Evolutionary conservation across 257 asterid genomes (phyloP).

Genomic region (Forsythia suspensa): DNA sequence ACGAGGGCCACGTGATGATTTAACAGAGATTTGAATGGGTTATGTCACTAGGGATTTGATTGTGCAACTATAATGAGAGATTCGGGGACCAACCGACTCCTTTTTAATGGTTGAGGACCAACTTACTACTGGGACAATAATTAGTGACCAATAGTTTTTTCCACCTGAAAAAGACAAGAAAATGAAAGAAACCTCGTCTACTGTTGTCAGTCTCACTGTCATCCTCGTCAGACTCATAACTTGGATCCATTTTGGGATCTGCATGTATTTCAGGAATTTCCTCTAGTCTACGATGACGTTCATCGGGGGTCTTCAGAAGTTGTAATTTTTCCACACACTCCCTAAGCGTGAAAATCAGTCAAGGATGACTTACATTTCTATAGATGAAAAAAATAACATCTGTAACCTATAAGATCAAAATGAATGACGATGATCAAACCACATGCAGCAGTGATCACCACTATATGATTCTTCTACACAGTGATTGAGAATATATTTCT

Average conservation of each 20-base stretch:
- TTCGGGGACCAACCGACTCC: background rate
- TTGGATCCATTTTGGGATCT: constrained; percentile 98
- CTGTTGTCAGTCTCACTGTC: constrained; percentile 69
- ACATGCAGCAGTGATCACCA: background rate
- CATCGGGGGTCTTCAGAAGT: constrained; percentile 90
- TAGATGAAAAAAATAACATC: background rate
- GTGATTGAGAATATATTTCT: background rate
- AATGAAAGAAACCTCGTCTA: constrained; percentile 60
- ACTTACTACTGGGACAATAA: background rate
- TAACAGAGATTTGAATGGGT: background rate
- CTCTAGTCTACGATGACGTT: constrained; percentile 91
- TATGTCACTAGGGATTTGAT: background rate
- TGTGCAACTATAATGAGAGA: background rate
- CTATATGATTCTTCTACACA: background rate
- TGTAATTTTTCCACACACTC: constrained; percentile 96
- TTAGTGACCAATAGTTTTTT: background rate
- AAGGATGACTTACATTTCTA: constrained; percentile 40
- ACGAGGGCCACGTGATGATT: background rate
- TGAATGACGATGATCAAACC: background rate
- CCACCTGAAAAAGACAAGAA: background rate
- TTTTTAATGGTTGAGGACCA: background rate
- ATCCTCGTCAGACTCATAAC: constrained; percentile 80
- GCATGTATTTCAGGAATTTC: constrained; percentile 84
- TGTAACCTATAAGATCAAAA: background rate
- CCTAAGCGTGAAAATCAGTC: constrained; percentile 80